Percentiles rank a stretch among this genome's conserved stretches.
Evolutionary conservation across 1,139 yeast species (phyloP).

Genomic region (Blastobotrys proliferans): DNA sequence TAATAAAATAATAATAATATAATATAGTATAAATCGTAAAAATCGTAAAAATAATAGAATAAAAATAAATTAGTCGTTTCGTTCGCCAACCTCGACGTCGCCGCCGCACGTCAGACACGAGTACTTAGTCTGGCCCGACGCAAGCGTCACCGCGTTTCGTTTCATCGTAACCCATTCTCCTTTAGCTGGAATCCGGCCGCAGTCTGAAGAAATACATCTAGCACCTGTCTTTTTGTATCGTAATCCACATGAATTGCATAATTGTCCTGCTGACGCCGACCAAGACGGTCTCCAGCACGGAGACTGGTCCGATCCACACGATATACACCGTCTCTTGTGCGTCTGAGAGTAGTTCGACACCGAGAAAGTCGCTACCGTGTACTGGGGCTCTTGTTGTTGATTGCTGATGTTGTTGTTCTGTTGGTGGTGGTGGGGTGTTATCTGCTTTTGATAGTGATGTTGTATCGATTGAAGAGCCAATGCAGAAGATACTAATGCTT

Average conservation of each 20-base stretch:
- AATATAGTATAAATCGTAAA: neutral
- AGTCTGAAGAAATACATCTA: slow-evolving; percentile 68
- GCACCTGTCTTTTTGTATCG: slow-evolving; percentile 93
- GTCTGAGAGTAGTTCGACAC: slow-evolving; percentile 5
- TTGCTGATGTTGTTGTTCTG: neutral
- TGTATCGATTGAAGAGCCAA: neutral
- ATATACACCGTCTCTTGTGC: slow-evolving; percentile 53
- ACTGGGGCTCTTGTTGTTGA: slow-evolving; percentile 6
- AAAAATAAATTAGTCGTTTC: slow-evolving; percentile 6
- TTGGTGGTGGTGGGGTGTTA: neutral
- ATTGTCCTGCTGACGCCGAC: slow-evolving; percentile 82
- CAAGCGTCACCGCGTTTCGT: slow-evolving; percentile 48
- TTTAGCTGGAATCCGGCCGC: slow-evolving; percentile 91
- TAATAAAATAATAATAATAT: neutral
- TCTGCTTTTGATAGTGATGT: neutral
- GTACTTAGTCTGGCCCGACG: slow-evolving; percentile 36
- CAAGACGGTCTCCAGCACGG: slow-evolving; percentile 99
- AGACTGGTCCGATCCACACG: slow-evolving; percentile 87
- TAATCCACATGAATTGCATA: slow-evolving; percentile 94
- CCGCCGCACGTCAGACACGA: slow-evolving; percentile 70
- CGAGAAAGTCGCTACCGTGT: slow-evolving; percentile 9
- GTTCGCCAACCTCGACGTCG: slow-evolving; percentile 46
- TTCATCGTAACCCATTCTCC: slow-evolving; percentile 94
- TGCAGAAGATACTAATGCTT: neutral
- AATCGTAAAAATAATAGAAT: neutral